These are phyloP conservation scores for Glonium stellatum DNA, from an alignment of 495 filamentous ascomycete species.

Conservation along the genomic window DNA sequence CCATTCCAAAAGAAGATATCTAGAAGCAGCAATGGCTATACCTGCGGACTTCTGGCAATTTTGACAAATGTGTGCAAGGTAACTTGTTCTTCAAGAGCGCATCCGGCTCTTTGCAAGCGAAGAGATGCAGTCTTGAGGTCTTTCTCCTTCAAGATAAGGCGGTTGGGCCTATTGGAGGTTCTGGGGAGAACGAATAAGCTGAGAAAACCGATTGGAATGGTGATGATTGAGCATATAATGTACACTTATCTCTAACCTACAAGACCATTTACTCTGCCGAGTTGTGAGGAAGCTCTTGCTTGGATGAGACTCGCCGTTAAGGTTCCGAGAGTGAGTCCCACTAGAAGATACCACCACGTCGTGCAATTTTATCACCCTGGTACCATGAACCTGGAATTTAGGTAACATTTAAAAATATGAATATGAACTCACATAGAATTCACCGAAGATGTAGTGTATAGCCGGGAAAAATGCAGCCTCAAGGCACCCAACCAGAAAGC, in stretches of 20 bases:
- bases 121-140: conserved; percentile 37
- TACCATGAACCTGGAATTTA: conserved; percentile 34
- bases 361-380: conserved; percentile 33
- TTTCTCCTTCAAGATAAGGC: conserved; percentile 35
- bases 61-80: conserved; percentile 30
- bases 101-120: conserved; percentile 37
- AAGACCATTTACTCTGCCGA: conserved; percentile 44
- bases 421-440: not conserved
- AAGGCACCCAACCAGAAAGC: conserved; percentile 35
- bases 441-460: conserved; percentile 44
- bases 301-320: conserved; percentile 48
- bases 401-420: not conserved
- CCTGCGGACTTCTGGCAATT: conserved; percentile 26
- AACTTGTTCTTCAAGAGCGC: conserved; percentile 31
- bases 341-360: conserved; percentile 46
- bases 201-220: conserved; percentile 42
- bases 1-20: conserved; percentile 49
- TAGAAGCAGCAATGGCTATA: conserved; percentile 40
- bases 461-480: conserved; percentile 42
- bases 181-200: conserved; percentile 41
- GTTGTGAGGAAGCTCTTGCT: conserved; percentile 38
- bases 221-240: conserved; percentile 47
- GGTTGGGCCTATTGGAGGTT: conserved; percentile 43
- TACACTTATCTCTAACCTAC: conserved; percentile 52
- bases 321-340: conserved; percentile 44